These are phyloP conservation scores for Xerocomellus chrysenteron DNA, from an alignment of 768 basidiomycete genomes.

Conservation along the genomic window DNA sequence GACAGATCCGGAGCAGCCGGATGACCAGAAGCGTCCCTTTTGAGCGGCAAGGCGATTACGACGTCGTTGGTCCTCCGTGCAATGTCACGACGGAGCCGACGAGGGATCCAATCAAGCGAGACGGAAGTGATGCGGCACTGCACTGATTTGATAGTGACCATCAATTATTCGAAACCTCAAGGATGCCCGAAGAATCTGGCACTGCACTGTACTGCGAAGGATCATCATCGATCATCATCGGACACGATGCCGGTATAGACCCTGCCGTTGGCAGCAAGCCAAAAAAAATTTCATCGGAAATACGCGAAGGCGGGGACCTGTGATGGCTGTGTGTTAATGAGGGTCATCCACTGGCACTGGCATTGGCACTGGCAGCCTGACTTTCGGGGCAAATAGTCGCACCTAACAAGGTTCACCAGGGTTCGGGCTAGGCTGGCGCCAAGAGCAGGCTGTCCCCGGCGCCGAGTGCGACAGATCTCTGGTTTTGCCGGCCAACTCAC, in stretches of 20 bases:
- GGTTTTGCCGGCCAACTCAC: conserved; percentile 11
- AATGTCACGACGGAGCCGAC: conserved; percentile 24
- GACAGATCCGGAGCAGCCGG: conserved; percentile 17
- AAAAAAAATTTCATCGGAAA: conserved; percentile 37
- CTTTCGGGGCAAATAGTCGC: conserved; percentile 34
- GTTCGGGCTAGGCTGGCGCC: conserved; percentile 29
- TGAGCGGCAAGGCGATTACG: conserved; percentile 15
- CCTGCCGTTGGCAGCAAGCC: conserved; percentile 22
- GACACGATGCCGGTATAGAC: conserved; percentile 14
- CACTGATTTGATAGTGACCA: neutral
- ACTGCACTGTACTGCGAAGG: neutral
- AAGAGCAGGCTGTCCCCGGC: conserved; percentile 24
- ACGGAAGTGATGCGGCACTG: conserved; percentile 12
- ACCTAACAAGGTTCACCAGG: conserved; percentile 29
- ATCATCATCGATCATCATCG: neutral
- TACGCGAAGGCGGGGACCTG: conserved; percentile 40
- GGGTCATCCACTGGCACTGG: conserved; percentile 15
- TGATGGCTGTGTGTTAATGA: conserved; percentile 39
- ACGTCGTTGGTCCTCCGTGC: conserved; percentile 4
- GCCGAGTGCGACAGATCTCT: conserved; percentile 18
- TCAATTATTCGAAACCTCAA: neutral
- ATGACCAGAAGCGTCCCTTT: conserved; percentile 6
- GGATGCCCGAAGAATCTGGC: conserved; percentile 2
- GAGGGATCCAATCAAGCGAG: conserved; percentile 12
- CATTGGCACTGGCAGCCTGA: conserved; percentile 8